Evolutionary conservation across 805 yeast genomes (phyloP).

Genomic region (Jamesozyma piceae): DNA sequence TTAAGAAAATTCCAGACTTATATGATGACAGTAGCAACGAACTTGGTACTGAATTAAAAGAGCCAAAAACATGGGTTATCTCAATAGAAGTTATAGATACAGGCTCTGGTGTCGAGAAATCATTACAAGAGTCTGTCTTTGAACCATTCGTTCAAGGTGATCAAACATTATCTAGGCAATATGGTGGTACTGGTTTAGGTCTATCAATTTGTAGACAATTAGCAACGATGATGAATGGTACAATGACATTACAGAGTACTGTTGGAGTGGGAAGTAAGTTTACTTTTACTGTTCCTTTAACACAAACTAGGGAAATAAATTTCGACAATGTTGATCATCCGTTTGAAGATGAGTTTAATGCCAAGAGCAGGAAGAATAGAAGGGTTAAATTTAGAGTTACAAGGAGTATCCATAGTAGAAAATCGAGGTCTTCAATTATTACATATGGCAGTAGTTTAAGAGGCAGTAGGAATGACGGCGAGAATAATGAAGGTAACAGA

Average conservation of each 20-base stretch:
- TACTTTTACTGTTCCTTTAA: slow-evolving; percentile 67
- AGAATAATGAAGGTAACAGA: not conserved
- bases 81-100: slow-evolving; percentile 71
- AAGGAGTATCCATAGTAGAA: slow-evolving; percentile 14
- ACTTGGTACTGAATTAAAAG: slow-evolving; percentile 17
- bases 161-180: slow-evolving; percentile 79
- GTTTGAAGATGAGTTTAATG: slow-evolving; percentile 62
- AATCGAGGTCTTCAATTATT: slow-evolving; percentile 15
- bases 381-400: slow-evolving; percentile 33
- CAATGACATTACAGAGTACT: slow-evolving; percentile 60
- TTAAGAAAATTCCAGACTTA: slow-evolving; percentile 23
- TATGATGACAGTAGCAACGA: slow-evolving; percentile 20
- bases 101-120: slow-evolving; percentile 88
- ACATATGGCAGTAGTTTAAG: slow-evolving; percentile 4
- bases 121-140: slow-evolving; percentile 73
- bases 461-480: slow-evolving; percentile 1
- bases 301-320: slow-evolving; percentile 37
- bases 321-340: slow-evolving; percentile 31
- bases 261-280: slow-evolving; percentile 82
- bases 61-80: slow-evolving; percentile 32
- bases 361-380: slow-evolving; percentile 41
- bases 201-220: slow-evolving; percentile 81
- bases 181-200: slow-evolving; percentile 96
- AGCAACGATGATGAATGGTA: slow-evolving; percentile 85
- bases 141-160: slow-evolving; percentile 98